Base-by-base conservation (phyloP, 2,329 filamentous ascomycete species). In the Elsinoe batatas region DNA sequence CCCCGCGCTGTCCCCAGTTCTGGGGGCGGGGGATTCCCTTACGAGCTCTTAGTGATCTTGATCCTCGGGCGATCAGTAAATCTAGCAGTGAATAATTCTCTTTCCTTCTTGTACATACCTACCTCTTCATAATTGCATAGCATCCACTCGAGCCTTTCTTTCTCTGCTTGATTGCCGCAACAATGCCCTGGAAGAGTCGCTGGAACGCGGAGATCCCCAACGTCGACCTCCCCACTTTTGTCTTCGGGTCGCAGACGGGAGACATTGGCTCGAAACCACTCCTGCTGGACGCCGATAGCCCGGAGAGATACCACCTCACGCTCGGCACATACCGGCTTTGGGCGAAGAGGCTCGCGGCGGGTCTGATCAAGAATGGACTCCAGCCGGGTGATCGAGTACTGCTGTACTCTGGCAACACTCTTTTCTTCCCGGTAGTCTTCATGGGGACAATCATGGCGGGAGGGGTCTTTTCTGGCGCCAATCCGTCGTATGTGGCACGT, bases 361-460 rank as follows among this genome's bases (percentile, higher is more conserved):
- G 88, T 1, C 57, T 68, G 10, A 72, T 89, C 30, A 77, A 78
- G 55, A 76, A 79, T 13, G 88, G 87, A 1, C 71, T 91, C 15
- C 71, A 81, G 59, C 72, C 74, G 0, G 84, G 86, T 10, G 87
- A 90, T 61, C 80, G 86, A 1, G 80, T 91, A 3, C 72, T 91
- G 46, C 71, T 91, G 17, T 91, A 85, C 69, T 84, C 84, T 0
- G 79, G 82, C 18, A 91, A 91, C 69, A 83, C 79, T 61, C 68
- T 91, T 12, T 88, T 85, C 71, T 88, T 84, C 65, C 84, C 87
- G 0, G 74, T 80, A 0, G 73, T 87, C 1, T 80, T 91, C 54
- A 75, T 89, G 68, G 87, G 87, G 13, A 76, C 86, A 17, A 75
- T 89, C 51, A 89, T 89, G 81, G 85, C 87, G 0, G 86, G 86